A percentile compares a stretch with the other conserved stretches of the same genome.
phyloP scores from a whole-genome alignment of 306 rosid genomes.

The Lathyrus sativus region DNA sequence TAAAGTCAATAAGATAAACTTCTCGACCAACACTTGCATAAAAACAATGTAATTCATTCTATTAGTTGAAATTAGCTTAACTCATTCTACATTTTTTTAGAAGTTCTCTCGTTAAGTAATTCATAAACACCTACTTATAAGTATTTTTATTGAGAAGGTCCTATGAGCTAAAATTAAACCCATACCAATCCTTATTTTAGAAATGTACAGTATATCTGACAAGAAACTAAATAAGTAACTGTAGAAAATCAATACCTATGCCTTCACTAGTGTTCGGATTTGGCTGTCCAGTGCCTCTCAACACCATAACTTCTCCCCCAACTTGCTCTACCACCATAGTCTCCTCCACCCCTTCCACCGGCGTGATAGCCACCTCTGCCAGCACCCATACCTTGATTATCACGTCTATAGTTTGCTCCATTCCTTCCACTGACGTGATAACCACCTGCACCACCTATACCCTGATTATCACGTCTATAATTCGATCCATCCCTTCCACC shows the following conservation, averaged over 20 bases:
- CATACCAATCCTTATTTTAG: neutral
- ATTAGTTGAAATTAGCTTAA: neutral
- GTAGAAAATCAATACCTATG: conserved; percentile 34
- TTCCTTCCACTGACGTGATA: too few species aligned
- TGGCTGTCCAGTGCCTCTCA: conserved; percentile 45
- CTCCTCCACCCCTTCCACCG: conserved; percentile 28
- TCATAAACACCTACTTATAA: neutral
- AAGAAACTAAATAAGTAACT: neutral
- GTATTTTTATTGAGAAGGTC: neutral
- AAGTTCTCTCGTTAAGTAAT: neutral
- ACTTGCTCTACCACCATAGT: conserved; percentile 31
- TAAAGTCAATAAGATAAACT: conserved; percentile 3
- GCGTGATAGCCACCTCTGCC: neutral
- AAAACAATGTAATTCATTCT: neutral
- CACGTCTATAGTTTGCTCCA: too few species aligned
- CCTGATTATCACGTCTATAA: too few species aligned
- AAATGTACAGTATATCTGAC: neutral
- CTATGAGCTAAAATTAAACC: neutral
- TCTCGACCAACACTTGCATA: neutral
- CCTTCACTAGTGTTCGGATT: conserved; percentile 48
- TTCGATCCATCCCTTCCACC: too few species aligned
- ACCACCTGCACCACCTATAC: too few species aligned
- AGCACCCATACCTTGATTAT: neutral
- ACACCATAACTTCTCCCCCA: conserved; percentile 33
- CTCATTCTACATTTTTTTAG: neutral